Percentiles rank a stretch among this genome's conserved stretches.
phyloP scores from a whole-genome alignment of 2,329 filamentous ascomycete genomes.

The Penicillium sp. region DNA sequence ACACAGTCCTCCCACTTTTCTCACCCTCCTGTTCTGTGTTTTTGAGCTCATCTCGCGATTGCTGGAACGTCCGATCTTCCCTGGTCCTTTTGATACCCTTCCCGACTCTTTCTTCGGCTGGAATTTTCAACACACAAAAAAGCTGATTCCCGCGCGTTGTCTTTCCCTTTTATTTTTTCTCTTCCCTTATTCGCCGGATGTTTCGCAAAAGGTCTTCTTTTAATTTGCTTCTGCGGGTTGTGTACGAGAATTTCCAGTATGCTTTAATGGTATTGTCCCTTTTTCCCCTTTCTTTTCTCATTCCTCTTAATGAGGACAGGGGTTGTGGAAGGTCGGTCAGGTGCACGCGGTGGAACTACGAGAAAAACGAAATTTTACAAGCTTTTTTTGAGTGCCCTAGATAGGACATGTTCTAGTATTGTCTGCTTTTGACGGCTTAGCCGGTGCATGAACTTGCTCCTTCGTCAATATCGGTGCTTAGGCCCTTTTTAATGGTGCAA shows the following conservation, averaged over 20 bases:
- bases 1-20: neutral
- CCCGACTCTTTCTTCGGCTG: slow-evolving; percentile 39
- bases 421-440: neutral
- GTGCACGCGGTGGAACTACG: slow-evolving; percentile 1
- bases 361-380: neutral
- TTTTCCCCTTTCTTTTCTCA: slow-evolving; percentile 11
- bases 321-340: slow-evolving; percentile 11
- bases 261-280: slow-evolving; percentile 28
- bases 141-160: slow-evolving; percentile 21
- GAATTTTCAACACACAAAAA: slow-evolving; percentile 31
- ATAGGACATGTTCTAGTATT: neutral
- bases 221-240: slow-evolving; percentile 28
- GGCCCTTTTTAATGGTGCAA: neutral
- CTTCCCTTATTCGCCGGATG: slow-evolving; percentile 16
- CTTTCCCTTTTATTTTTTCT: slow-evolving; percentile 7
- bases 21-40: slow-evolving; percentile 7
- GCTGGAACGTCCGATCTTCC: slow-evolving; percentile 35
- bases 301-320: slow-evolving; percentile 10
- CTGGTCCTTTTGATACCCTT: slow-evolving; percentile 47
- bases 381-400: neutral
- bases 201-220: slow-evolving; percentile 19
- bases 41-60: slow-evolving; percentile 9
- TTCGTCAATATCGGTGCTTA: neutral
- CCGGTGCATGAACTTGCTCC: neutral
- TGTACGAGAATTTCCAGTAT: slow-evolving; percentile 29